Percentiles rank a stretch among this genome's conserved stretches.
phyloP scores from a whole-genome alignment of 2,329 filamentous ascomycete genomes.

The Coniella lustricola region DNA sequence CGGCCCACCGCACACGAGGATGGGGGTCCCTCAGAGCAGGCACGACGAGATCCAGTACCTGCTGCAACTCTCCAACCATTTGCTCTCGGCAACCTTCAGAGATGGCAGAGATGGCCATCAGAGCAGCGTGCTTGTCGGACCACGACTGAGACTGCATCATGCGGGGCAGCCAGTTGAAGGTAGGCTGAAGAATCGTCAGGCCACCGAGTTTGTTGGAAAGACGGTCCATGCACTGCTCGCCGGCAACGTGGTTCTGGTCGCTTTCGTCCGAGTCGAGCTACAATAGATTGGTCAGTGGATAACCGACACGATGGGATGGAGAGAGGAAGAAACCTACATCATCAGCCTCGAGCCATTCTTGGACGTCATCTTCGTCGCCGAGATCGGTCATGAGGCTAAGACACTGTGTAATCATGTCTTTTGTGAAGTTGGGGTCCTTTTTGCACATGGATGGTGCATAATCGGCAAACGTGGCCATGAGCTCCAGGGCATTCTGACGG shows the following conservation, averaged over 20 bases:
- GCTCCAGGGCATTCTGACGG: conserved; percentile 88
- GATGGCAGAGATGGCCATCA: conserved; percentile 98
- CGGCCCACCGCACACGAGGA: conserved; percentile 91
- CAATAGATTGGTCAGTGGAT: conserved; percentile 21
- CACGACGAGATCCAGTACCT: conserved; percentile 90
- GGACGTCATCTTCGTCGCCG: conserved; percentile 83
- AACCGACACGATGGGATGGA: not conserved
- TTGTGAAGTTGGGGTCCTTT: conserved; percentile 85
- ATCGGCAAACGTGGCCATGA: conserved; percentile 97
- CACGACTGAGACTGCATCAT: conserved; percentile 96
- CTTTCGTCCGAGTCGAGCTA: conserved; percentile 91
- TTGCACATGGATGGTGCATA: conserved; percentile 91
- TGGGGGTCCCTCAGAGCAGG: conserved; percentile 85
- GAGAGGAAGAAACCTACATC: conserved; percentile 56
- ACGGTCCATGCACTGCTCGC: conserved; percentile 97
- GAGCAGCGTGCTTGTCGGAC: conserved; percentile 89
- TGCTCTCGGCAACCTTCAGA: conserved; percentile 94
- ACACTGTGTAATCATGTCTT: conserved; percentile 97
- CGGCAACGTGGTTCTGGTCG: conserved; percentile 93
- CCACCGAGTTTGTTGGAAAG: conserved; percentile 95
- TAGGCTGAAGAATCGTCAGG: conserved; percentile 83
- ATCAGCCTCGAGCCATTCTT: conserved; percentile 88
- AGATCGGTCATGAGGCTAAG: conserved; percentile 97
- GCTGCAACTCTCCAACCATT: conserved; percentile 90
- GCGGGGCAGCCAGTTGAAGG: conserved; percentile 91